Conservation (phyloP, 176 grass and related monocot genomes). For the Echinochloa phyllopogon region DNA sequence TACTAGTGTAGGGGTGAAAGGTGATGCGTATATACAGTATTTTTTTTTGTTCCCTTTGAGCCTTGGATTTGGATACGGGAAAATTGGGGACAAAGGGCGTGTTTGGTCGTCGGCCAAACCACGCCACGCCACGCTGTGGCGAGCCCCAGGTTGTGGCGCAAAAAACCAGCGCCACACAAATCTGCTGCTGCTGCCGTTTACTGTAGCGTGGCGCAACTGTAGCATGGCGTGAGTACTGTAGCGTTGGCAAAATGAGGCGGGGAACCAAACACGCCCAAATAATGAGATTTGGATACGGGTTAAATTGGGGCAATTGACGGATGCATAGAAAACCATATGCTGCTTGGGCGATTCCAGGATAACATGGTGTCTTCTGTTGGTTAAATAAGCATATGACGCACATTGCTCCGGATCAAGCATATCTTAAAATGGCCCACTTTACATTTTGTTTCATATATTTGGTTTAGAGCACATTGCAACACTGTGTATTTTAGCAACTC, state of each 20-base stretch:
- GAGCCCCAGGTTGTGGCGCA: no score
- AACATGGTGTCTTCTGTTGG: background rate
- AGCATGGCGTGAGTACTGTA: no score
- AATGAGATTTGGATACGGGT: no score
- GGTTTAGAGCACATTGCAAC: background rate
- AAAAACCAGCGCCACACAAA: no score
- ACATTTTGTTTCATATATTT: background rate
- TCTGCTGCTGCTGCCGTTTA: no score
- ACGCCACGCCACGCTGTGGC: no score
- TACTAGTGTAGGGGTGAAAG: background rate
- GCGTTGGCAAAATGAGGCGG: no score
- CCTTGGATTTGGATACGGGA: background rate
- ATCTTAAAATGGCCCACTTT: background rate
- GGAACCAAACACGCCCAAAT: no score
- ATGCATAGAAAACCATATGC: background rate
- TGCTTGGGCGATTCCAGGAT: background rate
- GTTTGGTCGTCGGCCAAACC: no score
- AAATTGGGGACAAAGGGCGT: background rate
- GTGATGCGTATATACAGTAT: no score
- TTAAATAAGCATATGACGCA: background rate
- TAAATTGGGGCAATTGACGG: background rate
- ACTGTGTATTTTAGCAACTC: background rate
- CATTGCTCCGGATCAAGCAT: background rate
- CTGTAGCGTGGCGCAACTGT: no score
- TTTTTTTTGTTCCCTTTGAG: background rate